Percentiles rank a stretch among this genome's conserved stretches.
phyloP scores from a whole-genome alignment of 108 stramenopile species.

The Schizochytrium sp. region DNA sequence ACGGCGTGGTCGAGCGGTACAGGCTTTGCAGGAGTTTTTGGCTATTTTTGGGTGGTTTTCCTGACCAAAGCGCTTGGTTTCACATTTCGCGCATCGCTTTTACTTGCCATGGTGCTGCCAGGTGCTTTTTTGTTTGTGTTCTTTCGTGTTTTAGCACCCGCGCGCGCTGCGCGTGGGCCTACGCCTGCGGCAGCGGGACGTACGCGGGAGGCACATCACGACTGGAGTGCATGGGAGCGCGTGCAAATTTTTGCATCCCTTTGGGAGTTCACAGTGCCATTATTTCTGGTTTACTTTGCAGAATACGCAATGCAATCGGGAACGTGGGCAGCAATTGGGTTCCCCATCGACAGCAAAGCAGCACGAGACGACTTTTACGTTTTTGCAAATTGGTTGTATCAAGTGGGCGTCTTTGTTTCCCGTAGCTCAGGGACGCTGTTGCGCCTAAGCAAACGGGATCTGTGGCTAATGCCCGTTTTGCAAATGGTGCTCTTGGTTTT shows the following conservation, averaged over 20 bases:
- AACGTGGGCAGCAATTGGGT: constrained; percentile 67
- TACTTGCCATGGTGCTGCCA: not conserved
- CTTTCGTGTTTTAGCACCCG: not conserved
- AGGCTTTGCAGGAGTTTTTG: constrained; percentile 50
- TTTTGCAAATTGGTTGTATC: constrained; percentile 66
- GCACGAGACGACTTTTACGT: constrained; percentile 54
- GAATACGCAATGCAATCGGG: constrained; percentile 64
- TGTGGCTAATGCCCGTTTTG: constrained; percentile 64
- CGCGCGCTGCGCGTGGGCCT: not conserved
- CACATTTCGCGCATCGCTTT: not conserved
- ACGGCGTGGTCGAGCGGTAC: constrained; percentile 53
- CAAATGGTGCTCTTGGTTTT: constrained; percentile 57
- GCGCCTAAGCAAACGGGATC: constrained; percentile 31
- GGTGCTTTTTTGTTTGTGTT: not conserved
- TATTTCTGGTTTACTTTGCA: constrained; percentile 66
- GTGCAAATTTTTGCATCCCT: not conserved
- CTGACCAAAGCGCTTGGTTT: not conserved
- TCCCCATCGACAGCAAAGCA: constrained; percentile 46
- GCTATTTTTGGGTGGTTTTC: constrained; percentile 24
- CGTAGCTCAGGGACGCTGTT: constrained; percentile 57
- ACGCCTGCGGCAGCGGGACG: not conserved
- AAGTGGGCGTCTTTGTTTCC: constrained; percentile 64
- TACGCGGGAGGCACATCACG: not conserved
- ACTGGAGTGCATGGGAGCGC: not conserved
- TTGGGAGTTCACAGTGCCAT: constrained; percentile 15